Evolutionary conservation across 495 filamentous ascomycete species (phyloP), one percentile per base, ranked within the genome.

Genomic region (Hypoxylon subgilvum): DNA sequence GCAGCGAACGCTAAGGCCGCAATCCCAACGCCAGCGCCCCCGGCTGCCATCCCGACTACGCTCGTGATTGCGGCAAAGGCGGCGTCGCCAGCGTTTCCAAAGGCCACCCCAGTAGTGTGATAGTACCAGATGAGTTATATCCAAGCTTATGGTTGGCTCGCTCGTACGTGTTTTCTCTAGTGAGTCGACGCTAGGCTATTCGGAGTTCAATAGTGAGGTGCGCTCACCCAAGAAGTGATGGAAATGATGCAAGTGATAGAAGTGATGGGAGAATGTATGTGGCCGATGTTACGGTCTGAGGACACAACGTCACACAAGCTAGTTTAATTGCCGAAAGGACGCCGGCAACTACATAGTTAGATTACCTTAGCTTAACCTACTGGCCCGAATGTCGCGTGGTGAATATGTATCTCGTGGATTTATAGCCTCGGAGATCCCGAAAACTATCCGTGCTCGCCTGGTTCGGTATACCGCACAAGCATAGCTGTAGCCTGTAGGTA

Each of bases 31-130:
- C 34, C 53, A 13, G 34, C 25, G 9, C 13, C 54, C 14, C 22
- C 53, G 23, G 21, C 52, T 16, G 36, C 60, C 41, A 41, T 34
- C 27, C 54, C 51, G 41, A 52, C 53, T 9, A 52, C 66, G 25
- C 38, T 62, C 4, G 28, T 31, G 12, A 6, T 38, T 34, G 31
- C 39, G 18, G 47, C 68, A 19, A 55, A 53, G 44, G 40, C 55
- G 21, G 46, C 52, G 8, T 53, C 53, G 3, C 44, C 53, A 23
- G 25, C 35, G 13, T 16, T 48, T 3, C 42, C 48, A 16, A 19
- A 17, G 21, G 48, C 44, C 9, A 59, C 54, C 14, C 43, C 43
- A n/a, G 49, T 14, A 12, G 23, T 23, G 17, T 63, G 23, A 44
- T 27, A n/a, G 23, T 27, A 27, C 8, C 8, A 4, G 23, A 27